A percentile compares a stretch with the other conserved stretches of the same genome.
phyloP scores from a whole-genome alignment of 2,329 filamentous ascomycete genomes.

The Pseudogymnoascus sp. region DNA sequence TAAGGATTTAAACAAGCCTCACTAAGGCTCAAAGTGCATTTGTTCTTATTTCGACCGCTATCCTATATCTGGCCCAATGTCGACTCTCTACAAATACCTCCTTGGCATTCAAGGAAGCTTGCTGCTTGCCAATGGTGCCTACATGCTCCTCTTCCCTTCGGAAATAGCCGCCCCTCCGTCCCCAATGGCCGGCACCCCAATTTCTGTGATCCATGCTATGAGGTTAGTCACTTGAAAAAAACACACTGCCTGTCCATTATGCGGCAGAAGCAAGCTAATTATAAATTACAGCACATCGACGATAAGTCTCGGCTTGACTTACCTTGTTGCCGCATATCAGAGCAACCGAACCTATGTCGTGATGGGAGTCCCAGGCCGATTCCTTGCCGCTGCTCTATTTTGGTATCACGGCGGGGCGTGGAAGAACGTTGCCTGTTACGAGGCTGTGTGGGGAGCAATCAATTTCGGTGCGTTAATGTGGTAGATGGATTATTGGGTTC shows the following conservation, averaged over 20 bases:
- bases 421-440: not conserved
- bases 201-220: not conserved
- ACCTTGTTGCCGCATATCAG: not conserved
- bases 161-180: not conserved
- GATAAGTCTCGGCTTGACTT: not conserved
- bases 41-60: not conserved
- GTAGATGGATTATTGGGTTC: not conserved
- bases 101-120: not conserved
- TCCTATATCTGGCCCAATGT: not conserved
- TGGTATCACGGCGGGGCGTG: not conserved
- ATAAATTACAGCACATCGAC: not conserved
- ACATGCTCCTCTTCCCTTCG: not conserved
- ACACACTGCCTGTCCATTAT: not conserved
- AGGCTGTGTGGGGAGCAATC: not conserved
- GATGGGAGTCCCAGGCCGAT: not conserved
- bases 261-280: not conserved
- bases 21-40: not conserved
- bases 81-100: not conserved
- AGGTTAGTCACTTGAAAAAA: not conserved
- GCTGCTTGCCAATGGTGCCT: not conserved
- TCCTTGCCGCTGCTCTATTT: not conserved
- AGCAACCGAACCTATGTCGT: not conserved
- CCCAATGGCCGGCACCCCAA: not conserved
- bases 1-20: not conserved
- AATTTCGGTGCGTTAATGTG: not conserved